Conservation (phyloP, 176 grass and related monocot genomes). For the Pontederia crassipes region DNA sequence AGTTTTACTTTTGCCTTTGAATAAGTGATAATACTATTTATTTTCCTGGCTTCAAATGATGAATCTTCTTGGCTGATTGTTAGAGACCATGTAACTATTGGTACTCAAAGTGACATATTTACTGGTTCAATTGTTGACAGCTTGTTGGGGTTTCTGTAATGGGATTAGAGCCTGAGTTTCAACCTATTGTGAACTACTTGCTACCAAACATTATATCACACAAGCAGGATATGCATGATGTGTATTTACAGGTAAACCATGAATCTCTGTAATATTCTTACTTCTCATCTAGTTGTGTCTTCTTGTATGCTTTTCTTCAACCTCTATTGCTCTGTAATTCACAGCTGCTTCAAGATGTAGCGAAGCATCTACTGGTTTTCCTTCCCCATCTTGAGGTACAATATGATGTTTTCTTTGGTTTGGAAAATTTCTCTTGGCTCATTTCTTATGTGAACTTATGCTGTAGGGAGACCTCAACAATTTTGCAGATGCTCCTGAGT, state of each 20-base stretch:
- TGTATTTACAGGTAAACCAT: constrained; percentile 76
- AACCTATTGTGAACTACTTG: constrained; percentile 66
- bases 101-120: constrained; percentile 6
- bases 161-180: constrained; percentile 88
- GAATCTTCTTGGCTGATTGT: background rate
- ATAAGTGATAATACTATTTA: background rate
- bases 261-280: constrained; percentile 2
- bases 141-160: constrained; percentile 74
- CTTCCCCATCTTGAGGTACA: constrained; percentile 87
- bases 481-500: constrained; percentile 50
- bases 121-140: constrained; percentile 19
- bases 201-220: constrained; percentile 62
- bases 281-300: background rate
- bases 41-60: background rate
- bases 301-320: constrained; percentile 6
- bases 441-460: constrained; percentile 8
- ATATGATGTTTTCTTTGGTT: constrained; percentile 8
- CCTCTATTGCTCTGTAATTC: constrained; percentile 31
- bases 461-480: constrained; percentile 73
- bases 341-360: constrained; percentile 86
- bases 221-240: constrained; percentile 63
- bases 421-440: background rate
- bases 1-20: background rate
- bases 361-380: constrained; percentile 47
- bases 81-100: background rate